Base-by-base conservation (phyloP, 805 yeast genomes). In the Ogataea populi-albae region DNA sequence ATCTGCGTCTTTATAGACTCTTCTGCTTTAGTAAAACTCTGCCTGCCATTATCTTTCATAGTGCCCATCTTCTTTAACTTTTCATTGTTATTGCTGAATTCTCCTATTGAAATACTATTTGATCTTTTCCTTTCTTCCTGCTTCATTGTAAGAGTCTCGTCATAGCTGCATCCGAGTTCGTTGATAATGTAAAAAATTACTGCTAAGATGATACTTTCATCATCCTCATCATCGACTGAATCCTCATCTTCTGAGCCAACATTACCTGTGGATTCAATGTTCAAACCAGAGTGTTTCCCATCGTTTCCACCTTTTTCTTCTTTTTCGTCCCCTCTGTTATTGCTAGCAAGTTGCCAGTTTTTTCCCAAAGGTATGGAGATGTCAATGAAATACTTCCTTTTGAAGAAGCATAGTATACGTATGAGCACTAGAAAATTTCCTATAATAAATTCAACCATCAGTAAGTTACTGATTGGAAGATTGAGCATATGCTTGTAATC, bases 361-460 rank as follows among this genome's bases (percentile, higher is more conserved):
- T 35, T 45, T 33, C 38, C 53, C 38, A 33, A 28, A n/a, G 53
- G 53, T 7, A 36, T 26, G 3, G 49, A 45, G 6, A 47, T 31
- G 26, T 52, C 54, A 17, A 48, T 46, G 18, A 57, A 48, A 26
- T 49, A 49, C 32, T 50, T 49, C 29, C 43, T 41, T 17, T 52
- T 52, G 45, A 50, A 53, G 30, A 59, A 61, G 34, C 62, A 55
- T 46, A 75, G 59, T 2, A 72, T 54, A 49, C 73, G 66, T 23
- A 68, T 56, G 46, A 72, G 49, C 3, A 68, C 58, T 28, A 74
- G 47, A 45, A 69, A 71, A 61, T 71, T 71, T 32, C 73, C 77
- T 27, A 73, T 57, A n/a, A 69, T 45, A 18, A 65, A 53, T 21
- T 59, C 62, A 18, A 66, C 53, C 37, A 66, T 54, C 19, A 58